phyloP scores from a whole-genome alignment of 192 early-diverging fungal species.

The Powellomyces hirtus region DNA sequence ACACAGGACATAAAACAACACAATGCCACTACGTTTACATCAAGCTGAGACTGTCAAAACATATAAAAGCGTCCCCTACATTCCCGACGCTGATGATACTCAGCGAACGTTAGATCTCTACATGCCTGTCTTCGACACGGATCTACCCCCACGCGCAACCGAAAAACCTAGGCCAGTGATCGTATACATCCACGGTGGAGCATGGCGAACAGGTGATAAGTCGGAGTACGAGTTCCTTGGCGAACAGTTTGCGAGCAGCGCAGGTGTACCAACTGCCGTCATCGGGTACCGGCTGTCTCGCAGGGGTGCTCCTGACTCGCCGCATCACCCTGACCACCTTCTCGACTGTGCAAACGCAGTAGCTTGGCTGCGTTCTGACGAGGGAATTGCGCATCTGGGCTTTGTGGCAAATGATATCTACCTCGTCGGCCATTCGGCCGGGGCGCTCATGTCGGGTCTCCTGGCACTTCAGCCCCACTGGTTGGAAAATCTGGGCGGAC shows the following conservation, averaged over 20 bases:
- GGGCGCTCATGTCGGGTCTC: slow-evolving; percentile 68
- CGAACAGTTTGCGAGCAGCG: slow-evolving; percentile 41
- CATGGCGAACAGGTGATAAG: slow-evolving; percentile 83
- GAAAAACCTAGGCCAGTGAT: slow-evolving; percentile 41
- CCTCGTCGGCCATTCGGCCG: slow-evolving; percentile 75
- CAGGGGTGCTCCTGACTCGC: background rate
- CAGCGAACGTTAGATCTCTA: slow-evolving; percentile 65
- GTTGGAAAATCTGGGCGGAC: slow-evolving; percentile 20
- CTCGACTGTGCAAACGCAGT: slow-evolving; percentile 44
- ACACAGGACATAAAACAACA: too few relatives aligned
- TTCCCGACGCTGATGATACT: background rate
- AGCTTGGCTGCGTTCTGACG: background rate
- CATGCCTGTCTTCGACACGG: slow-evolving; percentile 31
- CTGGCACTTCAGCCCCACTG: slow-evolving; percentile 54
- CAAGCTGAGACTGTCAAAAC: slow-evolving; percentile 12
- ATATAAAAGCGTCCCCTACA: slow-evolving; percentile 36
- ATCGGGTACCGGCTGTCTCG: slow-evolving; percentile 69
- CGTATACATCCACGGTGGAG: slow-evolving; percentile 82
- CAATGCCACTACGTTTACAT: too few relatives aligned
- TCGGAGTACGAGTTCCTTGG: slow-evolving; percentile 51
- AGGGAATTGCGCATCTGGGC: background rate
- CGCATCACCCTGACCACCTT: slow-evolving; percentile 65
- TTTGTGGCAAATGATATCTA: slow-evolving; percentile 34
- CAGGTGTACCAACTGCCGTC: slow-evolving; percentile 49
- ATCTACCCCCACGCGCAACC: background rate